phyloP scores from a whole-genome alignment of 257 asterid genomes.

The Primulina eburnea region DNA sequence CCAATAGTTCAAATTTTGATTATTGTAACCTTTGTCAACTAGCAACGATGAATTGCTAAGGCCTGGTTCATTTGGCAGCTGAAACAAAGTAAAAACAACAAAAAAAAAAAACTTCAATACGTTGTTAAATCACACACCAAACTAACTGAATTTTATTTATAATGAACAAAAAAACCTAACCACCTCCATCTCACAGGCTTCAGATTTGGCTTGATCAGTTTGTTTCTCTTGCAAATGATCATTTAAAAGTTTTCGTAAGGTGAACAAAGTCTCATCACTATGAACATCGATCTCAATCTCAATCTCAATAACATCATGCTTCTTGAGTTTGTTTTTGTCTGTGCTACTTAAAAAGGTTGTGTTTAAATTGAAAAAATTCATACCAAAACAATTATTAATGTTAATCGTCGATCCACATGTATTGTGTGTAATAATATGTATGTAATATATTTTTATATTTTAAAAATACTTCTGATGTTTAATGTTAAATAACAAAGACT shows the following conservation, averaged over 20 bases:
- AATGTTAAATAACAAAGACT: too few species aligned
- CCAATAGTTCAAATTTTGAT: conserved; percentile 20
- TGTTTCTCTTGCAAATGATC: conserved; percentile 52
- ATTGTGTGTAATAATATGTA: too few species aligned
- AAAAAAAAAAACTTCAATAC: conserved; percentile 10
- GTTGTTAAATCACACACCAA: neutral
- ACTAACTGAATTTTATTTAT: neutral
- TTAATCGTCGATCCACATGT: too few species aligned
- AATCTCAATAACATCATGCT: too few species aligned
- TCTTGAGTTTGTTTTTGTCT: too few species aligned
- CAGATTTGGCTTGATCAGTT: conserved; percentile 56
- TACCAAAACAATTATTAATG: too few species aligned
- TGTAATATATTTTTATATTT: too few species aligned
- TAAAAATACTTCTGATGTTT: too few species aligned
- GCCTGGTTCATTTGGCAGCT: conserved; percentile 84
- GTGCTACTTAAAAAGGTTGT: too few species aligned
- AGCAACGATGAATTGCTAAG: conserved; percentile 88
- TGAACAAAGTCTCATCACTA: conserved; percentile 54
- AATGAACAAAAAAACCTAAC: conserved; percentile 1
- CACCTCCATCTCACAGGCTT: conserved; percentile 88
- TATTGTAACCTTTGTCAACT: conserved; percentile 66
- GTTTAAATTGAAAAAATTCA: too few species aligned
- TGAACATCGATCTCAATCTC: conserved; percentile 77
- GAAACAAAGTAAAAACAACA: conserved; percentile 31
- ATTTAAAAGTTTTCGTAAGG: conserved; percentile 38